Conservation (phyloP, 331 rosid genomes). For the Pyrus hybrid region DNA sequence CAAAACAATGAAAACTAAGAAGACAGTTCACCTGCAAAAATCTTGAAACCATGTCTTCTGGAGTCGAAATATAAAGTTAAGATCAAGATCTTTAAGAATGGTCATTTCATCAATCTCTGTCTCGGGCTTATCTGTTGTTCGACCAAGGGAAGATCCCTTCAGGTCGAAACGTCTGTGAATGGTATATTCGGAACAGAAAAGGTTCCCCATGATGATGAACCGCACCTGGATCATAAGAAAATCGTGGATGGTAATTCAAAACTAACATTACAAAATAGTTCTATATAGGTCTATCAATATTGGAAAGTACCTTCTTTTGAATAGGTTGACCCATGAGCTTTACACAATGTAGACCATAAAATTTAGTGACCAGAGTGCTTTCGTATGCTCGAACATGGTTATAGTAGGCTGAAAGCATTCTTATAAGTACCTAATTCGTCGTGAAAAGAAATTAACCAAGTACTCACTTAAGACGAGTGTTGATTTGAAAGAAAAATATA, state of each 20-base stretch:
- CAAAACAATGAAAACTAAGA: not conserved
- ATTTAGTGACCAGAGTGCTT: slow-evolving; percentile 60
- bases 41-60: slow-evolving; percentile 55
- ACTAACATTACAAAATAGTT: not conserved
- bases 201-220: slow-evolving; percentile 84
- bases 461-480: not conserved
- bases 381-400: slow-evolving; percentile 59
- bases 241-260: not conserved
- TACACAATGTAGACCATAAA: slow-evolving; percentile 83
- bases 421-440: slow-evolving; percentile 49
- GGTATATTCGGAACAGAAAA: slow-evolving; percentile 42
- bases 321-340: slow-evolving; percentile 55
- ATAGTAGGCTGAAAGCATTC: slow-evolving; percentile 74
- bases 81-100: slow-evolving; percentile 85
- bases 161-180: slow-evolving; percentile 76
- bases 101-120: slow-evolving; percentile 67
- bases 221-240: slow-evolving; percentile 43
- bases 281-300: not conserved
- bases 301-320: slow-evolving; percentile 63
- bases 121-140: slow-evolving; percentile 54
- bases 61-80: slow-evolving; percentile 61
- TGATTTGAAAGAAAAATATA: not conserved
- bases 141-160: slow-evolving; percentile 81
- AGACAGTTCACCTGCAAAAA: slow-evolving; percentile 49
- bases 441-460: not conserved